phyloP scores from a whole-genome alignment of 73 alveolate genomes.

The Stentor coeruleus region DNA sequence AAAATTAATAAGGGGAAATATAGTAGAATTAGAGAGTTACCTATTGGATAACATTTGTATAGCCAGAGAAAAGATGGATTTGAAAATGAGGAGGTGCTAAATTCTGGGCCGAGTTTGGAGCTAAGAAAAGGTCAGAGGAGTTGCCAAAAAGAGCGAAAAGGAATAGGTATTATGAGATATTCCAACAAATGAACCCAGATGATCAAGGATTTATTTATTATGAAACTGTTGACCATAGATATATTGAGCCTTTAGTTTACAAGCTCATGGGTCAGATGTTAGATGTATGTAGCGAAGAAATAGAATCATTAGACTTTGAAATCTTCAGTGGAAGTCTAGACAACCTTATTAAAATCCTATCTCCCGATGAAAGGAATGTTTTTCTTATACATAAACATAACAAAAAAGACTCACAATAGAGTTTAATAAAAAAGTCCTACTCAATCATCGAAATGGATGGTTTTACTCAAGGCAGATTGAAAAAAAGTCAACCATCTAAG shows the following conservation, averaged over 20 bases:
- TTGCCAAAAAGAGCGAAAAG: neutral
- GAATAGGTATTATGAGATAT: neutral
- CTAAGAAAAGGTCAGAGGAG: neutral
- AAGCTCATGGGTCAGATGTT: neutral
- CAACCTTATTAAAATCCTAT: neutral
- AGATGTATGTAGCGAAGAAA: neutral
- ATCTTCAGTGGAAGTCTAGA: neutral
- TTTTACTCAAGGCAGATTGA: neutral
- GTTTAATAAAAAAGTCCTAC: neutral
- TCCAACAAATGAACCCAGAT: slow-evolving; percentile 12
- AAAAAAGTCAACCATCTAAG: neutral
- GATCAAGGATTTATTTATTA: neutral
- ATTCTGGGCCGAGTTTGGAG: neutral
- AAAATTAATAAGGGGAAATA: neutral
- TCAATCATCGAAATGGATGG: neutral
- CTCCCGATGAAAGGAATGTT: slow-evolving; percentile 20
- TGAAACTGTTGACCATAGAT: neutral
- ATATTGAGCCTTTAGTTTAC: neutral
- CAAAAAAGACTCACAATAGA: neutral
- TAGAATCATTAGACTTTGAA: slow-evolving; percentile 5
- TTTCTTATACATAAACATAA: neutral
- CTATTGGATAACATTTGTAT: slow-evolving; percentile 14
- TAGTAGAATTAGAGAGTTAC: neutral
- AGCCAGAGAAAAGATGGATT: neutral
- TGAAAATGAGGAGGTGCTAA: neutral